These are phyloP conservation scores for Carex littledalei DNA, from an alignment of 176 grass and related monocot genomes.

Conservation along the genomic window DNA sequence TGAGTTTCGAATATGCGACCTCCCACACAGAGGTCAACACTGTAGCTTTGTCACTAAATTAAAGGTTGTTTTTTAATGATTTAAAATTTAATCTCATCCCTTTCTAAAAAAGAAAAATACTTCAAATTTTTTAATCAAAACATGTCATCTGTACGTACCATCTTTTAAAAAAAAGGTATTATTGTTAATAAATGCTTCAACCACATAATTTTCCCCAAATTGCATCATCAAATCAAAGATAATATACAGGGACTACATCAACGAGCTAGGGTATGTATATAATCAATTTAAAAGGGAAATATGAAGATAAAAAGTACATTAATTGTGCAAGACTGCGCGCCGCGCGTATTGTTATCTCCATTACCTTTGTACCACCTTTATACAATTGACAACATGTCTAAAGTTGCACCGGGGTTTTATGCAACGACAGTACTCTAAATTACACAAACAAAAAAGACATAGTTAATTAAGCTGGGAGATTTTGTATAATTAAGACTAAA, in stretches of 20 bases:
- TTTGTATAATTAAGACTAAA: neutral
- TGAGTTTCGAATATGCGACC: too few species aligned
- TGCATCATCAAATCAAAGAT: neutral
- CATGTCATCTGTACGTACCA: too few species aligned
- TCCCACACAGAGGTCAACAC: too few species aligned
- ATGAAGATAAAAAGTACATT: neutral
- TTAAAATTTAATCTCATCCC: too few species aligned
- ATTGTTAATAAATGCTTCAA: too few species aligned
- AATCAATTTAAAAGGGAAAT: neutral
- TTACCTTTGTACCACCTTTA: neutral
- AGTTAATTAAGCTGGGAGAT: neutral
- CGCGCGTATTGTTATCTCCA: neutral
- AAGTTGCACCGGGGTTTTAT: constrained; percentile 8
- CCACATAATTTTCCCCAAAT: neutral
- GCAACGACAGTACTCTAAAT: constrained; percentile 2
- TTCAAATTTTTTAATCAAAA: too few species aligned
- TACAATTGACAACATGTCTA: neutral
- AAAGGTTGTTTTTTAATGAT: too few species aligned
- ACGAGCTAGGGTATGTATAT: neutral
- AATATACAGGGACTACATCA: neutral
- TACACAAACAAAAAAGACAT: neutral
- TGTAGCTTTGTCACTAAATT: too few species aligned
- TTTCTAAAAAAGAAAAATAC: too few species aligned
- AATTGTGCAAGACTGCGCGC: neutral
- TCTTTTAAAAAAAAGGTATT: too few species aligned